Percentiles rank a stretch among this genome's conserved stretches.
These are phyloP conservation scores for Pelargonium citronellum DNA, from an alignment of 441 rosid species.

Conservation along the genomic window DNA sequence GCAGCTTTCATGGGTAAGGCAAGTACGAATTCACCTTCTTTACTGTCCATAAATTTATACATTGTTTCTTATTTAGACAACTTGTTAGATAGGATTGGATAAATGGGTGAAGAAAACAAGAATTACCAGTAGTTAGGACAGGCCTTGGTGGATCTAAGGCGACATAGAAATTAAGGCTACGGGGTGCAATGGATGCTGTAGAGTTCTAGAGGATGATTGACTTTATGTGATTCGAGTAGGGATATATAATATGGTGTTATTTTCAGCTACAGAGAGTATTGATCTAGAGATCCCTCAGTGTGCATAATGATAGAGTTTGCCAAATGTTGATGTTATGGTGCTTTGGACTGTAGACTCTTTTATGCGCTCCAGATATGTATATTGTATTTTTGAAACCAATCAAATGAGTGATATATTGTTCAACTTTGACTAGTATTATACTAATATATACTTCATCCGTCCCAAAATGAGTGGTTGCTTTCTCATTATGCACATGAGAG, in stretches of 20 bases:
- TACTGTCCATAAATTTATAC: not conserved
- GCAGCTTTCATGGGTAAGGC: slow-evolving; percentile 99
- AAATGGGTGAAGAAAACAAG: not conserved
- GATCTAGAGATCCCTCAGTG: not conserved
- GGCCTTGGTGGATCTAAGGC: not conserved
- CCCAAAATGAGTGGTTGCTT: not conserved
- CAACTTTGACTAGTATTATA: no score
- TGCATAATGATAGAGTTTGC: not conserved
- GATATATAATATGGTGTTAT: not conserved
- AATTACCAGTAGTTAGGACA: not conserved
- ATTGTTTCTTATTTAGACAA: not conserved
- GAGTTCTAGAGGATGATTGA: no score
- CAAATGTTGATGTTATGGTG: not conserved
- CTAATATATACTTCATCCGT: not conserved
- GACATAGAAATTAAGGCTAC: not conserved
- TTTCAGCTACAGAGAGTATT: no score
- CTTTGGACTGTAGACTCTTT: not conserved
- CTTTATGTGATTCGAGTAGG: not conserved
- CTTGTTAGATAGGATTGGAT: not conserved
- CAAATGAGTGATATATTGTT: not conserved
- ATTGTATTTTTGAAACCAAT: not conserved
- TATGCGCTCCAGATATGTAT: not conserved
- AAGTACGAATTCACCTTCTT: slow-evolving; percentile 38
- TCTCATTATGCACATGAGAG: no score
- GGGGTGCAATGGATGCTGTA: not conserved